Base-by-base conservation (phyloP, 73 alveolate species). In the Symbiodinium pilosum region DNA sequence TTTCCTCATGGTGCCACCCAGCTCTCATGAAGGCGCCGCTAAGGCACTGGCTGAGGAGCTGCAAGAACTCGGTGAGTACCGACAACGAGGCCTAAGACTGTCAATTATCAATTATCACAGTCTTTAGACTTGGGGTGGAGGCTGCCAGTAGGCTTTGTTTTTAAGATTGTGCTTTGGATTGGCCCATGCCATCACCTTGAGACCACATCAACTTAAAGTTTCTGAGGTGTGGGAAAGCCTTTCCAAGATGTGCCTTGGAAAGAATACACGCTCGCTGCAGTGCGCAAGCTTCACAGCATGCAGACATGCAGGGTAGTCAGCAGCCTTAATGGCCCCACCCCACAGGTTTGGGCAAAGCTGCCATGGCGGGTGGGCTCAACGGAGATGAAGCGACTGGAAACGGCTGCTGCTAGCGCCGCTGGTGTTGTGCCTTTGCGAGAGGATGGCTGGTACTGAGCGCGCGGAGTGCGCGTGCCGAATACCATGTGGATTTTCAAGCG, bases 1-100 rank as follows among this genome's bases (percentile, higher is more conserved):
- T 41, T 89, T 68, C 51, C 75, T 89, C 40, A 9, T 68, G 96
- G 96, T 89, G 69, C 96, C 96, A 0, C 87, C 96, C 51, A 30
- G 52, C 39, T 89, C 96, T 40, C 40, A 85, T 32, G 75, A 89
- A 43, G 36, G 51, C 47, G 96, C 96, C 1, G 96, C 87, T 18
- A 43, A 89, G 40, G 96, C 96, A 0, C 40, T 89, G 87, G 75
- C 59, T 34, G 20, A 26, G 0, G 96, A 89, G 87, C 75, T 89
- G 96, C 87, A 68, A 28, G 44, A 14, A n/a, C 39, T 89, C 36
- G 43, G 84, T 1, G 40, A 24, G 2, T 42, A 34, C 32, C 9
- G 39, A 8, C 24, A 81, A 54, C 96, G 96, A 89, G 96, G 96
- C 84, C 73, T 28, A 26, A 2, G 69, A 52, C 69, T 9, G 20